Base-by-base conservation (phyloP, 306 rosid species). In the Dalbergia oliveri region DNA sequence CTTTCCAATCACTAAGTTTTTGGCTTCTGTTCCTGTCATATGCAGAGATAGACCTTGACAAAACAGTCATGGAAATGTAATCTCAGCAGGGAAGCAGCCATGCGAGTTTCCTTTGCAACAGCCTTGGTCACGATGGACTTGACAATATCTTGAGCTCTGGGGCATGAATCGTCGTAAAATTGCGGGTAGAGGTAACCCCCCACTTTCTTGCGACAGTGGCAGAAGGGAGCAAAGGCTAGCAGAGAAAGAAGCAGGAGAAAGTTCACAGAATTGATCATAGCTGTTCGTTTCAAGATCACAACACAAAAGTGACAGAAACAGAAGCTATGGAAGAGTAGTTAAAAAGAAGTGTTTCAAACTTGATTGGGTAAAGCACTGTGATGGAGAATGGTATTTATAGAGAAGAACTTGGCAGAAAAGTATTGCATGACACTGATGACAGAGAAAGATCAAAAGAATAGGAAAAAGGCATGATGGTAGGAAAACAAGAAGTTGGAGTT, bases 11-110 rank as follows among this genome's bases (percentile, higher is more conserved):
- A 45, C 56, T 15, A 19, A 50, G 35, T 56, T 37, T 33, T 10
- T 33, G 72, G 62, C 26, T 56, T 65, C 51, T 56, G 58, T 51
- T 16, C 11, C 9, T 62, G 70, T 62, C 5, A 54, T 50, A 45
- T 64, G 63, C 11, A 60, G 51, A 49, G 43, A 92, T 4, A 37
- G 41, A 37, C 99, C 99, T 95, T 74, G 72, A 93, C 99, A 84
- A 95, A 95, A 57, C 99, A 95, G 53, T 95, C 99, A 73, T 95
- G 99, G 68, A 95, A 95, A 70, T 91, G 97, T 44, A 95, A 90
- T 73, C 98, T 83, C 64, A 95, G 83, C 73, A 95, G 69, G 0
- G 99, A 95, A 86, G 99, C 99, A 54, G 98, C 94, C 88, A 87
- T 91, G 54, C 98, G 97, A 12, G 93, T 81, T 9, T 95, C 99